Conservation (phyloP, 2,329 filamentous ascomycete species). For the Clarireedia paspali region DNA sequence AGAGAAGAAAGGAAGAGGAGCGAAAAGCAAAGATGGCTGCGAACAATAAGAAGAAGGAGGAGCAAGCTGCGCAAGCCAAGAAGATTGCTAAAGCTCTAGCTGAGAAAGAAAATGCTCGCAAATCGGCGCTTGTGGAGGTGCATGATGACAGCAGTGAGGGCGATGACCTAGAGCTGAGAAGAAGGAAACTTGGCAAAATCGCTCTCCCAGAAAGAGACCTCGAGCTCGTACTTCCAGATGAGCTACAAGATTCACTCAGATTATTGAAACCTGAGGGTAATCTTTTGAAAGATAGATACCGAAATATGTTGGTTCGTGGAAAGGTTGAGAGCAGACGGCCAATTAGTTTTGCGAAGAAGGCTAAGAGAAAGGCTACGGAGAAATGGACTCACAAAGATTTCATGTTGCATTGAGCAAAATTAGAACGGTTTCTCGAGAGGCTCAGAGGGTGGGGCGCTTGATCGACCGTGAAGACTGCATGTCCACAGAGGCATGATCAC, state of each 20-base stretch:
- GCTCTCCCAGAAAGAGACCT: slow-evolving; percentile 71
- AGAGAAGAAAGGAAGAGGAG: slow-evolving; percentile 83
- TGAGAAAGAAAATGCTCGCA: slow-evolving; percentile 46
- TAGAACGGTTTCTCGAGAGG: not conserved
- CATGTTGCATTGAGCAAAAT: slow-evolving; percentile 26
- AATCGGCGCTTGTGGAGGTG: slow-evolving; percentile 35
- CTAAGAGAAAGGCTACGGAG: slow-evolving; percentile 74
- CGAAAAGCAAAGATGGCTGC: slow-evolving; percentile 66
- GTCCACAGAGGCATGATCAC: not conserved
- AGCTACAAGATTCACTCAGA: slow-evolving; percentile 74
- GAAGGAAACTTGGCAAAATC: slow-evolving; percentile 65
- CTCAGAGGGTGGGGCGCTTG: not conserved
- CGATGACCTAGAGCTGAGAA: slow-evolving; percentile 57
- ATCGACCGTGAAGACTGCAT: not conserved
- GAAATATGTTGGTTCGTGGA: slow-evolving; percentile 79
- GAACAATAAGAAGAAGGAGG: slow-evolving; percentile 63
- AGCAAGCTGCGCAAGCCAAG: slow-evolving; percentile 64
- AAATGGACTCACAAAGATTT: slow-evolving; percentile 99
- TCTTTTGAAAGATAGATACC: slow-evolving; percentile 82
- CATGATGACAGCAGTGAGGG: slow-evolving; percentile 46
- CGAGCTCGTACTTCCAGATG: slow-evolving; percentile 73
- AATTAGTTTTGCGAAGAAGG: slow-evolving; percentile 74
- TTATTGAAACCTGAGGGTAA: slow-evolving; percentile 93
- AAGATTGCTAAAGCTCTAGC: slow-evolving; percentile 58
- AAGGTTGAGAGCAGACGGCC: slow-evolving; percentile 79